Conservation (phyloP, 2,329 filamentous ascomycete genomes). For the Fusarium camptoceras region DNA sequence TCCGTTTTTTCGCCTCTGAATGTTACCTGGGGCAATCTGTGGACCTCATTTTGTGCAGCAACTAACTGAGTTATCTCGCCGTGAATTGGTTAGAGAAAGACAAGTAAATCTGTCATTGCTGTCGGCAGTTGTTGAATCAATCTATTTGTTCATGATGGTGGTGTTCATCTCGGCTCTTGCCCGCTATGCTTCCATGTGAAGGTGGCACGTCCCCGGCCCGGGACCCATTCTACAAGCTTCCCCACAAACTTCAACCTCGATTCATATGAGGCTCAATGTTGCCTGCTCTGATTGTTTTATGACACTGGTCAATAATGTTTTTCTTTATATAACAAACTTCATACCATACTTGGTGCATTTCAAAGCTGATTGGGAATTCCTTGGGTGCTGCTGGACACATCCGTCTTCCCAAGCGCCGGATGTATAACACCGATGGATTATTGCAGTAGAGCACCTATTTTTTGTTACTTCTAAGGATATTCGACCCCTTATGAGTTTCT, state of each 20-base stretch:
- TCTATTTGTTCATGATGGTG: neutral
- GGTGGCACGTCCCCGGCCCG: neutral
- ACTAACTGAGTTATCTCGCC: too few species aligned
- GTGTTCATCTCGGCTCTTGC: constrained; percentile 12
- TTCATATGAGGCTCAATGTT: neutral
- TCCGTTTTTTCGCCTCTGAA: neutral
- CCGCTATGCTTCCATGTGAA: constrained; percentile 7
- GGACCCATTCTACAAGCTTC: constrained; percentile 4
- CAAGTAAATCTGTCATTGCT: fast-evolving
- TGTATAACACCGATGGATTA: neutral
- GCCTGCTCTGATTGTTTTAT: neutral
- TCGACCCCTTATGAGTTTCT: too few species aligned
- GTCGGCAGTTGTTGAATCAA: neutral
- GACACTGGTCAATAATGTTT: too few species aligned
- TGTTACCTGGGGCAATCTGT: neutral
- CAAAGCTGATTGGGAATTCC: too few species aligned
- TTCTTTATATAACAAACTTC: too few species aligned
- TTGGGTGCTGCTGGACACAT: too few species aligned
- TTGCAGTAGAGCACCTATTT: neutral
- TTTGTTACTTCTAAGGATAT: neutral
- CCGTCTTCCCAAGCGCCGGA: neutral
- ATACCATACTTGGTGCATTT: too few species aligned
- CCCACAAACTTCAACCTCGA: constrained; percentile 6
- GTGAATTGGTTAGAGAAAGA: neutral
- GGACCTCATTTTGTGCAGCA: neutral